Base-by-base conservation (phyloP, 2,329 filamentous ascomycete genomes). In the Thelonectria rubi region DNA sequence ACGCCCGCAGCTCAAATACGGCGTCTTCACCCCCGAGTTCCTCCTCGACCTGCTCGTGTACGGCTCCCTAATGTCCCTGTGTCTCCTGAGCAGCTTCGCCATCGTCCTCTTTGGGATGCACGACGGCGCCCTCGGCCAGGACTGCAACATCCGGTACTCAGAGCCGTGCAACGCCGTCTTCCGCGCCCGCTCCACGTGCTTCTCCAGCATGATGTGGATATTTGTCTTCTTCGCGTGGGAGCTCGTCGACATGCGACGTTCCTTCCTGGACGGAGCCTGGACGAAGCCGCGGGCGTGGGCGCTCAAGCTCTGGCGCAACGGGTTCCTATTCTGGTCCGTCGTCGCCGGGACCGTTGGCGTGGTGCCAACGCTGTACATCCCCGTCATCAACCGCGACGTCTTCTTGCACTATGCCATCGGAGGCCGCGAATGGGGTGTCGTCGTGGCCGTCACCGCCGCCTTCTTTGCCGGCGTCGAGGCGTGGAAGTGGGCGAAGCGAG, bases 191-290 rank as follows among this genome's bases (percentile, higher is more conserved):
- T 88, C 88, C 0, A 91, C 90, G 1, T 89, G 86, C 8, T 92
- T 92, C 72, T 88, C 88, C 18, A 89, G 85, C 65, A 79, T 92
- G 57, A 92, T 90, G 2, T 92, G 89, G 89, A 89, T 88, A 59
- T 88, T 89, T 0, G 82, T 92, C 26, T 91, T 92, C 79, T 82
- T 91, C 10, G 90, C 90, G 0, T 92, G 90, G 90, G 89, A 92
- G 71, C 89, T 91, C 84, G 81, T 91, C 62, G 82, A 90, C 65
- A 83, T 90, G 79, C 86, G 90, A 24, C 84, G 88, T 51, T 88
- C 85, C 5, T 90, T 92, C 78, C 92, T 92, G 82, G 83, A 85
- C 69, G 90, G 92, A 86, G 84, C 90, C 67, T 87, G 88, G 5
- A 80, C 81, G 54, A 86, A 84, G 53, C 86, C 84, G 67, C 79